A percentile compares a stretch with the other conserved stretches of the same genome.
phyloP scores from a whole-genome alignment of 1,284 basidiomycete genomes.

The Apiotrichum domesticum region DNA sequence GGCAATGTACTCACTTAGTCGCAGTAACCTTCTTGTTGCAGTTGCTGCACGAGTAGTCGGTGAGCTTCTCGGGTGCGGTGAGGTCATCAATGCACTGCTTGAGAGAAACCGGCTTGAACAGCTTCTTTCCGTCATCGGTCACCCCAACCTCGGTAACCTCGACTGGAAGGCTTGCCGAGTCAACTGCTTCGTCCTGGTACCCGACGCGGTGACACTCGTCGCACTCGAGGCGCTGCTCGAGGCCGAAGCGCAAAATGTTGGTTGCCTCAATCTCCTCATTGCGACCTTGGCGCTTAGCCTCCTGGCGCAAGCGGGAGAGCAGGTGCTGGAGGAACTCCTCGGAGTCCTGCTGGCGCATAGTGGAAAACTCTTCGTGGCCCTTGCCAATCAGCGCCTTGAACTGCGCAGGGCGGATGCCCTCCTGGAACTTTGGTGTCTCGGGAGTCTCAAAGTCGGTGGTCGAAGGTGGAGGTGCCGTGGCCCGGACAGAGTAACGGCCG shows the following conservation, averaged over 20 bases:
- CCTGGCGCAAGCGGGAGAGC: constrained; percentile 61
- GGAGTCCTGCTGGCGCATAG: constrained; percentile 95
- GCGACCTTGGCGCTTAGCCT: constrained; percentile 54
- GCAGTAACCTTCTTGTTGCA: constrained; percentile 63
- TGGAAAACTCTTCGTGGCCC: constrained; percentile 89
- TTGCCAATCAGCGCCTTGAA: constrained; percentile 89
- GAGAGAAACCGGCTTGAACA: constrained; percentile 66
- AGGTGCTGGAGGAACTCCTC: constrained; percentile 91
- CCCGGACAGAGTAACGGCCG: constrained; percentile 77
- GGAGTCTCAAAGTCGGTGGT: constrained; percentile 32
- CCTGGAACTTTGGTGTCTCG: constrained; percentile 60
- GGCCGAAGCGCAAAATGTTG: constrained; percentile 67
- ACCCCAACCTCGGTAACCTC: constrained; percentile 57
- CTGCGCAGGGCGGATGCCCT: constrained; percentile 72
- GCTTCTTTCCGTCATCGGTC: constrained; percentile 57
- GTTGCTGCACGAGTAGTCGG: constrained; percentile 60
- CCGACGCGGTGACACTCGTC: constrained; percentile 75
- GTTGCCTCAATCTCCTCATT: constrained; percentile 57
- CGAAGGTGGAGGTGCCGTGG: constrained; percentile 35
- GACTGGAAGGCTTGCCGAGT: constrained; percentile 73
- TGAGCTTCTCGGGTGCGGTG: constrained; percentile 61
- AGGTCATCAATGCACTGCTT: constrained; percentile 62
- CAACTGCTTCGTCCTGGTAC: constrained; percentile 72
- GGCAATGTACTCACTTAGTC: constrained; percentile 51
- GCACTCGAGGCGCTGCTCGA: constrained; percentile 84